Evolutionary conservation across 352 stramenopile genomes (phyloP).

Genomic region (Thalassiosira mediterranea): DNA sequence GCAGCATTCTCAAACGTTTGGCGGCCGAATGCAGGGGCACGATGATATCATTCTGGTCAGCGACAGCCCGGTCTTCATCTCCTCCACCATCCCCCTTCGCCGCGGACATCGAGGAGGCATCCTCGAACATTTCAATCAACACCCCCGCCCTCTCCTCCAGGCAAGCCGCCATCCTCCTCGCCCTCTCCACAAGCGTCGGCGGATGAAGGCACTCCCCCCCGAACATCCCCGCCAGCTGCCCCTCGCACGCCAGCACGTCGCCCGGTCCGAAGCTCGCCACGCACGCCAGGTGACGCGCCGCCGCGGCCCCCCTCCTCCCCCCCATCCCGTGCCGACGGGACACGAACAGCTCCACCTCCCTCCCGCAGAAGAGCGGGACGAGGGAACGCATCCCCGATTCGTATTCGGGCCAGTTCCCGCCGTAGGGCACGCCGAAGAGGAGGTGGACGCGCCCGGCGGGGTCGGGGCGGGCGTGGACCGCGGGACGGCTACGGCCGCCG

Average conservation of each 20-base stretch:
- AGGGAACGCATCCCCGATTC: slow-evolving; percentile 26
- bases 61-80: no score
- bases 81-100: no score
- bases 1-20: no score
- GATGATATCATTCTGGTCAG: no score
- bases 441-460: slow-evolving; percentile 38
- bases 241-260: slow-evolving; percentile 18
- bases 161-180: background rate
- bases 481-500: slow-evolving; percentile 11
- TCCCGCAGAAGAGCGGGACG: slow-evolving; percentile 34
- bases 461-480: slow-evolving; percentile 28
- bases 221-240: background rate
- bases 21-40: no score
- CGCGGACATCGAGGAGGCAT: no score
- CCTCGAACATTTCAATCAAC: background rate
- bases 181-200: background rate
- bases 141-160: background rate
- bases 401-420: slow-evolving; percentile 45
- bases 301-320: slow-evolving; percentile 1
- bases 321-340: background rate
- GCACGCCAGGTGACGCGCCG: slow-evolving; percentile 4
- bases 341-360: slow-evolving; percentile 36
- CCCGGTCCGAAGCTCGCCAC: slow-evolving; percentile 22
- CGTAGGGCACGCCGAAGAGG: slow-evolving; percentile 47
- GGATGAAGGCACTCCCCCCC: background rate